Percentiles rank a stretch among this genome's conserved stretches.
Evolutionary conservation across 108 stramenopile species (phyloP).

Genomic region (Skeletonema tropicum): DNA sequence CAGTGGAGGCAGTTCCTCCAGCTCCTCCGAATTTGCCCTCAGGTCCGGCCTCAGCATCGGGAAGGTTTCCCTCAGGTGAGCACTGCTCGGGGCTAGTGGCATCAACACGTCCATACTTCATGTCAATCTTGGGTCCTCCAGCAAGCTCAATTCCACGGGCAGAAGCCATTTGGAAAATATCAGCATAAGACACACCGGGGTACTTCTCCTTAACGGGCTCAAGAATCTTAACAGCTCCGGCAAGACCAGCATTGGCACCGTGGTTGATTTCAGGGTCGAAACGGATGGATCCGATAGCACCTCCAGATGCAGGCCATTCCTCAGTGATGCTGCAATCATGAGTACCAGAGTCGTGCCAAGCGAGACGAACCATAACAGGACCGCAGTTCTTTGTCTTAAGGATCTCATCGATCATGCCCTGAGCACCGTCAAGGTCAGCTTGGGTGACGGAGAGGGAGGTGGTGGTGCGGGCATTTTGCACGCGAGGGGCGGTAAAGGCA

Average conservation of each 20-base stretch:
- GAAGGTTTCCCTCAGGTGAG: conserved; percentile 79
- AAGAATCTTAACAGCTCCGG: conserved; percentile 61
- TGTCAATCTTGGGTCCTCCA: conserved; percentile 79
- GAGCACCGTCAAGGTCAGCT: conserved; percentile 87
- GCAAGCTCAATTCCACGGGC: conserved; percentile 69
- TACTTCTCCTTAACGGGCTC: conserved; percentile 87
- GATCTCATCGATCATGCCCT: conserved; percentile 89
- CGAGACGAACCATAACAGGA: conserved; percentile 93
- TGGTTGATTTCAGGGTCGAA: conserved; percentile 91
- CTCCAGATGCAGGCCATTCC: conserved; percentile 69
- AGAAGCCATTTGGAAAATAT: conserved; percentile 79
- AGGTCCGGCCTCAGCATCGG: conserved; percentile 79
- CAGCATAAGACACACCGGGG: conserved; percentile 75
- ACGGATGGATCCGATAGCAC: conserved; percentile 88
- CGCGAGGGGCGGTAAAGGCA: conserved; percentile 36
- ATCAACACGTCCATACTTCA: conserved; percentile 87
- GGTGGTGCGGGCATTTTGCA: neutral
- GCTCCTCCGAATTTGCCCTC: conserved; percentile 74
- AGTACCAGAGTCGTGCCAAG: conserved; percentile 97
- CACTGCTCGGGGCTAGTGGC: conserved; percentile 46
- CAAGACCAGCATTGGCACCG: conserved; percentile 94
- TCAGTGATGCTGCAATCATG: conserved; percentile 64
- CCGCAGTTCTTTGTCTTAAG: conserved; percentile 88
- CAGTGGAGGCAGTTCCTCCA: conserved; percentile 64
- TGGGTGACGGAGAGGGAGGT: conserved; percentile 51